phyloP scores from a whole-genome alignment of 331 rosid genomes.

The Erythrophleum ivorense region DNA sequence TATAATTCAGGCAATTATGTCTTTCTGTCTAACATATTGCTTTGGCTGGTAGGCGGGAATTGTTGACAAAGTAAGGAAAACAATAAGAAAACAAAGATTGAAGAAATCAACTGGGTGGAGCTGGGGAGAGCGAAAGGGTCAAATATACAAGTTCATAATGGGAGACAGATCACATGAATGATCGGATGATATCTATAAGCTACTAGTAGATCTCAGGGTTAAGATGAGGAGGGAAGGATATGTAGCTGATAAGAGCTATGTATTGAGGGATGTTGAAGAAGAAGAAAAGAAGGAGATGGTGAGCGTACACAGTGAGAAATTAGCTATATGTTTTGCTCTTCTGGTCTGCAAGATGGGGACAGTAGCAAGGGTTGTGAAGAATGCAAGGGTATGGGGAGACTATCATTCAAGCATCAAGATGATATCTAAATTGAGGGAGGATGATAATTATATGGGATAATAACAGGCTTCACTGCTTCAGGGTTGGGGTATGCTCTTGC shows the following conservation, averaged over 20 bases:
- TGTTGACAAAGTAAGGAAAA: conserved; percentile 58
- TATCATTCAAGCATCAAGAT: conserved; percentile 53
- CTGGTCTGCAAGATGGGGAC: conserved; percentile 46
- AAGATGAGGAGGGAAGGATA: conserved; percentile 53
- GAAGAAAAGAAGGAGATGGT: conserved; percentile 60
- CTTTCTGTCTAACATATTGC: conserved; percentile 74
- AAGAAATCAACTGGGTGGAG: conserved; percentile 63
- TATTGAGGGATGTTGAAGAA: conserved; percentile 58
- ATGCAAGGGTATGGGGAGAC: conserved; percentile 52
- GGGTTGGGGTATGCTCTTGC: conserved; percentile 59
- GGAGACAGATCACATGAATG: conserved; percentile 52
- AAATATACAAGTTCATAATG: conserved; percentile 51
- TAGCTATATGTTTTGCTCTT: conserved; percentile 58
- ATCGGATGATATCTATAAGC: conserved; percentile 49
- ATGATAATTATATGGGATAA: conserved; percentile 56
- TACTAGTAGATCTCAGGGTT: conserved; percentile 43
- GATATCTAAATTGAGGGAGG: conserved; percentile 52
- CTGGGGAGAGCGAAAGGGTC: conserved; percentile 57
- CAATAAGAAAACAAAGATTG: conserved; percentile 54
- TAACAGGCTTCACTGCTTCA: conserved; percentile 56
- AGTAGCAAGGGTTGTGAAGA: conserved; percentile 51
- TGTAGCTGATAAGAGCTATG: conserved; percentile 50
- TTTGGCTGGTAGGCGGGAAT: conserved; percentile 67
- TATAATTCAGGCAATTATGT: conserved; percentile 61
- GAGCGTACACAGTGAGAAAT: conserved; percentile 58